Percentiles rank a stretch among this genome's conserved stretches.
These are phyloP conservation scores for Kodamaea sp. DNA, from an alignment of 1,139 yeast species.

Conservation along the genomic window DNA sequence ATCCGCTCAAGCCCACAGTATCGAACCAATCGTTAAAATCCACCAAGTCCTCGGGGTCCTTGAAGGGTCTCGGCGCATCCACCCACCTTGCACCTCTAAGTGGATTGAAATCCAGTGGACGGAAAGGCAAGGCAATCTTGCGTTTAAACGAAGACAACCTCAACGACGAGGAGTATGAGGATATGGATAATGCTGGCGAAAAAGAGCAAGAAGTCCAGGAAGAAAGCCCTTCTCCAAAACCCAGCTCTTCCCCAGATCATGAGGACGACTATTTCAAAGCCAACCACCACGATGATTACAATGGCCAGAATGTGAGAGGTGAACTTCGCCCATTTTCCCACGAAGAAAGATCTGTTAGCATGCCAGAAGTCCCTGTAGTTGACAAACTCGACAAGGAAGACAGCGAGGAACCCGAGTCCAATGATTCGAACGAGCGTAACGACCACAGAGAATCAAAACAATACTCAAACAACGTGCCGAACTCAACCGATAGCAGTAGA, in stretches of 20 bases:
- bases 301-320: neutral
- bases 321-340: neutral
- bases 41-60: slow-evolving; percentile 36
- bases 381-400: neutral
- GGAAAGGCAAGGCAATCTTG: slow-evolving; percentile 44
- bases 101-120: slow-evolving; percentile 42
- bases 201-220: neutral
- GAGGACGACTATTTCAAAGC: slow-evolving; percentile 7
- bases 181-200: slow-evolving; percentile 14
- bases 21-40: slow-evolving; percentile 28
- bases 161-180: slow-evolving; percentile 14
- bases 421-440: neutral
- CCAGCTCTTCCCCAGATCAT: neutral
- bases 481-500: neutral
- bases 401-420: neutral
- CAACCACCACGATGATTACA: slow-evolving; percentile 1
- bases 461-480: neutral
- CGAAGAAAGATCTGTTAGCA: slow-evolving; percentile 1
- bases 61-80: slow-evolving; percentile 31
- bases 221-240: neutral
- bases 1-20: slow-evolving; percentile 42
- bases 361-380: slow-evolving; percentile 2
- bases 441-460: neutral
- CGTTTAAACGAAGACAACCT: slow-evolving; percentile 29
- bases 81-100: slow-evolving; percentile 15